Percentiles rank a stretch among this genome's conserved stretches.
These are phyloP conservation scores for Myxozyma vanderwaltii DNA, from an alignment of 805 yeast species.

Conservation along the genomic window DNA sequence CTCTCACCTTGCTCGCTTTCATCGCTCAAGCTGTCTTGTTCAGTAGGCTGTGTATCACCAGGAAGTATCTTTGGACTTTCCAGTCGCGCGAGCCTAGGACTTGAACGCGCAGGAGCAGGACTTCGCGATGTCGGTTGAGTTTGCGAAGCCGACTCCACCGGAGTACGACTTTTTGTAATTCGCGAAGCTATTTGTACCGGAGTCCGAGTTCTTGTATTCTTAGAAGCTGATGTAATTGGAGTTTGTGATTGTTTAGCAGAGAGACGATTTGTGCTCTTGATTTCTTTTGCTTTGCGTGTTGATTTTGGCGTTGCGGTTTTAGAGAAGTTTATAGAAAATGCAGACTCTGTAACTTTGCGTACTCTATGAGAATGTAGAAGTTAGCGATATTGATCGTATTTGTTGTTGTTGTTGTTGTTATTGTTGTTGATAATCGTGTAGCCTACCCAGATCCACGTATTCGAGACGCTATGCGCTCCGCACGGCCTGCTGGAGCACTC, in stretches of 20 bases:
- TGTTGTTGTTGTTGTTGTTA: too few relatives aligned
- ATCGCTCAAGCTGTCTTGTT: too few relatives aligned
- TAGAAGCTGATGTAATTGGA: background rate
- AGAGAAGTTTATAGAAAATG: slow-evolving; percentile 13
- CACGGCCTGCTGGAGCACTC: background rate
- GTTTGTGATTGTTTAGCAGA: background rate
- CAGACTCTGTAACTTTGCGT: slow-evolving; percentile 12
- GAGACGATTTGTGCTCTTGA: background rate
- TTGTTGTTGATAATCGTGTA: background rate
- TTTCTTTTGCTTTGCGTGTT: background rate
- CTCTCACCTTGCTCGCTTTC: too few relatives aligned
- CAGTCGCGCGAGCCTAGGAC: background rate
- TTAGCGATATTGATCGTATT: background rate
- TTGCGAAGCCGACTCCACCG: too few relatives aligned
- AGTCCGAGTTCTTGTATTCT: background rate
- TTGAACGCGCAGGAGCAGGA: too few relatives aligned
- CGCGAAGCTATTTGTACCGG: background rate
- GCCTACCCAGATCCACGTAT: slow-evolving; percentile 10
- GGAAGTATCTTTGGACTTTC: background rate
- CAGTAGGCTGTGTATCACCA: too few relatives aligned
- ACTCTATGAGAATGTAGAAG: background rate
- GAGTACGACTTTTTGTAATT: too few relatives aligned
- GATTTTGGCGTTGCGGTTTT: slow-evolving; percentile 14
- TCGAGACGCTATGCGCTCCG: slow-evolving; percentile 5
- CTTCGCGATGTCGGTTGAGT: too few relatives aligned